Conservation (phyloP, 768 basidiomycete genomes). For the Aureoboletus auriporus region DNA sequence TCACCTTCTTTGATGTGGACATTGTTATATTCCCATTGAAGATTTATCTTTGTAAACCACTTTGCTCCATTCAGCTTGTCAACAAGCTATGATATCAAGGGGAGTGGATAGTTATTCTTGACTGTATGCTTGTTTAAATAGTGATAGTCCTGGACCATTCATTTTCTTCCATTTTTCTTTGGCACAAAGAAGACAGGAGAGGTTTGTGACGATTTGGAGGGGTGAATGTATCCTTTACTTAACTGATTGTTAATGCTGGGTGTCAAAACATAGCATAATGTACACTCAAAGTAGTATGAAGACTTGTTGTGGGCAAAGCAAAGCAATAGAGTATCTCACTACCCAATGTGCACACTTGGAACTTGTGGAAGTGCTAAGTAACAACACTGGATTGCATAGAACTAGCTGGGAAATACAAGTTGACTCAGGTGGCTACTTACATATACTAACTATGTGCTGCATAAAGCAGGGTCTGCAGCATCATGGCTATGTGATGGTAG, state of each 20-base stretch:
- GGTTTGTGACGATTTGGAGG: not conserved
- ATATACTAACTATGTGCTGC: too few relatives aligned
- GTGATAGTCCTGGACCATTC: not conserved
- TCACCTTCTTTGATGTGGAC: not conserved
- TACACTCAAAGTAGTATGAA: too few relatives aligned
- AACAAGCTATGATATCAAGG: not conserved
- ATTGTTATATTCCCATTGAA: not conserved
- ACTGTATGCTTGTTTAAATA: not conserved
- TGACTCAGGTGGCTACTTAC: too few relatives aligned
- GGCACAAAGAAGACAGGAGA: not conserved
- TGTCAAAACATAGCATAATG: too few relatives aligned
- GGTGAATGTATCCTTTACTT: not conserved
- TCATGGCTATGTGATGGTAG: too few relatives aligned
- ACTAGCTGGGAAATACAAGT: too few relatives aligned
- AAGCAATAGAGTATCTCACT: too few relatives aligned
- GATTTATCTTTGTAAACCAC: constrained; percentile 1
- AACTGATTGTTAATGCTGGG: not conserved
- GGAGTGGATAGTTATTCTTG: not conserved
- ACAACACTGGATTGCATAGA: too few relatives aligned
- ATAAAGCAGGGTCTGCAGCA: too few relatives aligned
- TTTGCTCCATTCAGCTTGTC: not conserved
- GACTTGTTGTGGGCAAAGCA: too few relatives aligned
- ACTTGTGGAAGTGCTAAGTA: too few relatives aligned
- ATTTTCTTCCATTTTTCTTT: not conserved
- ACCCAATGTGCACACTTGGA: too few relatives aligned